These are phyloP conservation scores for Strobilomyces dryophilus DNA, from an alignment of 768 basidiomycete species.

Conservation along the genomic window DNA sequence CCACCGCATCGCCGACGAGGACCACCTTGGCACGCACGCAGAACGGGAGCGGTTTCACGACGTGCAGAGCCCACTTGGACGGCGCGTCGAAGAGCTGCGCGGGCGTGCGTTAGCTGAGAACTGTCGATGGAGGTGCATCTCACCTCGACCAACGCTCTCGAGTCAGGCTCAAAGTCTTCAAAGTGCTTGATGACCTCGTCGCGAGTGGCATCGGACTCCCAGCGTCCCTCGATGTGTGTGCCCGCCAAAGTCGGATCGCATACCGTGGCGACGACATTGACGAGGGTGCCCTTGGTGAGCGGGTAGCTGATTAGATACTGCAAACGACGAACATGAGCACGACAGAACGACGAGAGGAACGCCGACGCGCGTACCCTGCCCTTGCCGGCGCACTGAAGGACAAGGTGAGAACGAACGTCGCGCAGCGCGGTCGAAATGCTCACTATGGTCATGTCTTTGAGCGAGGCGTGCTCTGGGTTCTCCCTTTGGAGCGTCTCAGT, in stretches of 20 bases:
- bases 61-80: slow-evolving; percentile 43
- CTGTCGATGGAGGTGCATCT: neutral
- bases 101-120: neutral
- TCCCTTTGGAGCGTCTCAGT: slow-evolving; percentile 27
- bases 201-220: slow-evolving; percentile 26
- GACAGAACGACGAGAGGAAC: neutral
- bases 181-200: slow-evolving; percentile 33
- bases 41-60: slow-evolving; percentile 37
- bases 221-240: slow-evolving; percentile 30
- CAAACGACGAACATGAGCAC: neutral
- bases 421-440: slow-evolving; percentile 1
- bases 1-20: slow-evolving; percentile 49
- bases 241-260: slow-evolving; percentile 28
- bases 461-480: slow-evolving; percentile 19
- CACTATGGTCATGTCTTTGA: slow-evolving; percentile 21
- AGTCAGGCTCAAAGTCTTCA: slow-evolving; percentile 37
- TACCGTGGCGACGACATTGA: slow-evolving; percentile 35
- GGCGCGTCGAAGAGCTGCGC: slow-evolving; percentile 33
- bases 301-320: slow-evolving; percentile 41
- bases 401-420: slow-evolving; percentile 5
- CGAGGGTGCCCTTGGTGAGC: slow-evolving; percentile 31
- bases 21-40: slow-evolving; percentile 39
- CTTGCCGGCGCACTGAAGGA: slow-evolving; percentile 12
- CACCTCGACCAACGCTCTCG: slow-evolving; percentile 28
- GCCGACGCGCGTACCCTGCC: neutral